Percentiles rank a stretch among this genome's conserved stretches.
Evolutionary conservation across 2,329 filamentous ascomycete genomes (phyloP).

Genomic region (Fusarium ambrosium): DNA sequence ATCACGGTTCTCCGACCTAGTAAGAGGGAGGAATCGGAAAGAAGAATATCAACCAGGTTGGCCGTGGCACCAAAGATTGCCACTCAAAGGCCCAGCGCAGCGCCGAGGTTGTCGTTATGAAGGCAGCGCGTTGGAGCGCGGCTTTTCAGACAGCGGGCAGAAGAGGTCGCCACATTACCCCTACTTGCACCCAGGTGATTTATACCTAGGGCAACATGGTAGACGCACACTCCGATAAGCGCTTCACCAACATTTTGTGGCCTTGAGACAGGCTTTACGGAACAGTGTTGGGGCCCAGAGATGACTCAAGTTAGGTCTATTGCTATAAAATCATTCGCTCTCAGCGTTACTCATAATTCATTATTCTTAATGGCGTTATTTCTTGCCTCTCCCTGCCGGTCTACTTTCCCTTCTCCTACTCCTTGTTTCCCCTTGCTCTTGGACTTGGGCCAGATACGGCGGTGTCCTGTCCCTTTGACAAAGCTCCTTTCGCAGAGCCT

Average conservation of each 20-base stretch:
- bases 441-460: neutral
- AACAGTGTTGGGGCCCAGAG: neutral
- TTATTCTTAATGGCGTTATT: neutral
- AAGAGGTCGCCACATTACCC: neutral
- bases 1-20: conserved; percentile 56
- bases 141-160: neutral
- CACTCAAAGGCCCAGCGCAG: neutral
- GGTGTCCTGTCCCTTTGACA: conserved; percentile 14
- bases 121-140: neutral
- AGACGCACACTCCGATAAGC: neutral
- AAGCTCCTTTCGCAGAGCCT: neutral
- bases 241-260: neutral
- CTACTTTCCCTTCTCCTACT: neutral
- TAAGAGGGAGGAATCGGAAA: conserved; percentile 5
- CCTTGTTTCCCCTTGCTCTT: neutral
- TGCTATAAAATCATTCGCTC: neutral
- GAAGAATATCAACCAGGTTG: neutral
- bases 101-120: neutral
- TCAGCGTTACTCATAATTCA: neutral
- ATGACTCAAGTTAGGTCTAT: neutral
- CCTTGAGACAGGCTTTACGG: neutral
- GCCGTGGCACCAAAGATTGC: neutral
- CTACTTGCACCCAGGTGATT: neutral
- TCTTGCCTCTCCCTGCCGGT: neutral
- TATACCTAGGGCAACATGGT: neutral